Base-by-base conservation (phyloP, 2,329 filamentous ascomycete genomes). In the Penicillium psychrosexuale region DNA sequence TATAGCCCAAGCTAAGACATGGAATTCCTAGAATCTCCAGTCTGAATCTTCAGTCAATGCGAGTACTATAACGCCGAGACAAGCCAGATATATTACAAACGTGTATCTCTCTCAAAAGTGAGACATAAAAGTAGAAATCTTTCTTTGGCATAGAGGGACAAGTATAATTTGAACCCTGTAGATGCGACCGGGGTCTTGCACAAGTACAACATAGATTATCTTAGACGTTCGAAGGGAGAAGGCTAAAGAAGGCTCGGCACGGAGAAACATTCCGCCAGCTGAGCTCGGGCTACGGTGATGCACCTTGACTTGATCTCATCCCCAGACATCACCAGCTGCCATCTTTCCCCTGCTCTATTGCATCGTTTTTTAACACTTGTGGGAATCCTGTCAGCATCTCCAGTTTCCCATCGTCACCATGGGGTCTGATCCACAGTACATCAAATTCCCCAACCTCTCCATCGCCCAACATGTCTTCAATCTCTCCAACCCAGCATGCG, bases 391-490 rank as follows among this genome's bases (percentile, higher is more conserved):
- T 39, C 42, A 47, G 24, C 19, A 52, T 28, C 43, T 48, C 55
- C 39, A 57, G 51, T 43, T 46, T 55, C 53, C 52, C 45, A 37
- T 42, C 64, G 75, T 58, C 65, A 84, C 77, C 77, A 85, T 80
- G 78, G 78, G 77, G 58, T 79, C 84, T 66, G 84, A 87, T 71
- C 83, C 83, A 61, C 84, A 85, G 69, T 87, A 84, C 72, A 80
- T 84, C 65, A 83, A 82, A 72, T 86, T 82, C 66, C 84, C 84
- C 50, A 78, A 85, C 70, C 83, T 87, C 67, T 75, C 80, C 60
- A 79, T 87, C 68, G 81, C 84, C 53, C 84, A 87, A 76, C 79
- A 84, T 75, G 83, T 87, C 75, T 87, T 87, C 79, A 82, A 84
- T 67, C 77, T 87, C 70, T 84, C 83, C 62, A 86, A 85, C 70